phyloP scores from a whole-genome alignment of 2,329 filamentous ascomycete species.

The Tolypocladium endophyticum region DNA sequence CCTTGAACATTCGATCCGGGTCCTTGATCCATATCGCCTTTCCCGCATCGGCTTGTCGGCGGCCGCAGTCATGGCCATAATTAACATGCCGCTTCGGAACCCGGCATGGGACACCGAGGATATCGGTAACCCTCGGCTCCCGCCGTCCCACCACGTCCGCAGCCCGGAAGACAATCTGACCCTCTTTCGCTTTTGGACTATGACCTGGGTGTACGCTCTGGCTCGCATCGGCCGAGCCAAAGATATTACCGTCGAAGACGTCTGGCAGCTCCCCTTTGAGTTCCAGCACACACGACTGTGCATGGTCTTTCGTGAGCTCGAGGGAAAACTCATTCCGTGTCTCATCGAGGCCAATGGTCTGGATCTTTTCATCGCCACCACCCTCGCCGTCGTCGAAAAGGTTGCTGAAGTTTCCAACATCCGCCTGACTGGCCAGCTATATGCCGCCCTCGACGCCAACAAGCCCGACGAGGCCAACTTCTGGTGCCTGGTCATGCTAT shows the following conservation, averaged over 20 bases:
- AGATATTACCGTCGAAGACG: conserved; percentile 66
- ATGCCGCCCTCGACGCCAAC: conserved; percentile 19
- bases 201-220: conserved; percentile 72
- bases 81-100: conserved; percentile 25
- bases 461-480: conserved; percentile 19
- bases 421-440: conserved; percentile 24
- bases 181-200: conserved; percentile 74
- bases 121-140: conserved; percentile 16
- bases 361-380: conserved; percentile 60
- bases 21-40: conserved; percentile 12
- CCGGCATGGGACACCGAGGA: conserved; percentile 20
- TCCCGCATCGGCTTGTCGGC: conserved; percentile 11
- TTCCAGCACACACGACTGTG: conserved; percentile 75
- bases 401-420: conserved; percentile 27
- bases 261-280: conserved; percentile 70
- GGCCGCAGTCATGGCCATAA: conserved; percentile 18
- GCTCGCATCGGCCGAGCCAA: conserved; percentile 53
- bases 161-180: conserved; percentile 69
- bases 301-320: conserved; percentile 59
- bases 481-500: conserved; percentile 26
- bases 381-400: conserved; percentile 46
- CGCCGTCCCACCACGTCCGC: conserved; percentile 36
- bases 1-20: conserved; percentile 11
- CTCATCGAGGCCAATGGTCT: conserved; percentile 68
- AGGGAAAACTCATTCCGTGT: conserved; percentile 60